Evolutionary conservation across 257 asterid species (phyloP).

Genomic region (Thymus mandschuricus): DNA sequence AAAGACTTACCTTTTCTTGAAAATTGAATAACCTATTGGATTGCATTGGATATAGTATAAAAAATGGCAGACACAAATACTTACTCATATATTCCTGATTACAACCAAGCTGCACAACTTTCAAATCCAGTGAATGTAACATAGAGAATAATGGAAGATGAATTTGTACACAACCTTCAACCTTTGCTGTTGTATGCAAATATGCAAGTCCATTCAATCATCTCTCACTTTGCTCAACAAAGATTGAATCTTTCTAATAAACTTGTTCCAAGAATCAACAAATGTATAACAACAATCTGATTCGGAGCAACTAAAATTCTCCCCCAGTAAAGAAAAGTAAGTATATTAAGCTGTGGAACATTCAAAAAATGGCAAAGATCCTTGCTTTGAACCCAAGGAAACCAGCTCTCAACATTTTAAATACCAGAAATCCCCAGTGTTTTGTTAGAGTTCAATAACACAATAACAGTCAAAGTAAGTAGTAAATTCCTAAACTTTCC

Average conservation of each 20-base stretch:
- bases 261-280: too few relatives aligned
- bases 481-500: constrained; percentile 1
- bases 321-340: background rate
- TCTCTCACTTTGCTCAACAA: background rate
- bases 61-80: too few relatives aligned
- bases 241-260: background rate
- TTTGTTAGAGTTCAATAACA: background rate
- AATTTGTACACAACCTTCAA: too few relatives aligned
- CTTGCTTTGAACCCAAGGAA: background rate
- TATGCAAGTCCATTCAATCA: too few relatives aligned
- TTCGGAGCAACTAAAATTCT: background rate
- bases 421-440: background rate
- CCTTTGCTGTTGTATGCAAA: too few relatives aligned
- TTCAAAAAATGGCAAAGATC: background rate
- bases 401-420: background rate
- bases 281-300: background rate
- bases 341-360: background rate
- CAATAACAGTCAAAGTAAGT: background rate
- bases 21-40: background rate
- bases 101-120: too few relatives aligned
- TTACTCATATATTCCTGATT: too few relatives aligned
- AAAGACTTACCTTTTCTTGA: background rate
- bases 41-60: too few relatives aligned
- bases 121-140: too few relatives aligned
- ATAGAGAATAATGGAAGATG: background rate